Conservation (phyloP, 306 rosid genomes). For the Medicago ruthenica region DNA sequence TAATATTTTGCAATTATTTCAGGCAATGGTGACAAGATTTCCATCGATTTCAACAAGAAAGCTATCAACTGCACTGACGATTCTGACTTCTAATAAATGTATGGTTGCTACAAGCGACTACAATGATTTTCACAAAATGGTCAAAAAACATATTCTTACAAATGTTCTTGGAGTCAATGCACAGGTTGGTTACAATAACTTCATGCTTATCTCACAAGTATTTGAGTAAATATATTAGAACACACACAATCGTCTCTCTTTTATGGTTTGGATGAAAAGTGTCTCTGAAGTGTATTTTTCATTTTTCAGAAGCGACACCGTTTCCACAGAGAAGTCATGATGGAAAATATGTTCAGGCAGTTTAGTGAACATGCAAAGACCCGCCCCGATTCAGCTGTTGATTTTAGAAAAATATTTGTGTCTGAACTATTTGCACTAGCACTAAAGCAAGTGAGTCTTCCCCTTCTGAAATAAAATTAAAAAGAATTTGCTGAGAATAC, state of each 20-base stretch:
- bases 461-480: background rate
- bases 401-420: slow-evolving; percentile 71
- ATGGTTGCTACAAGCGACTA: slow-evolving; percentile 96
- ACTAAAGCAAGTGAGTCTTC: slow-evolving; percentile 72
- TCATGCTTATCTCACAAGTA: background rate
- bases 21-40: slow-evolving; percentile 93
- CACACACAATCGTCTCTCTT: background rate
- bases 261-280: slow-evolving; percentile 4
- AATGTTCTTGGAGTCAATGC: slow-evolving; percentile 77
- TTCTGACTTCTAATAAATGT: slow-evolving; percentile 74
- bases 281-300: slow-evolving; percentile 24
- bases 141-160: slow-evolving; percentile 68
- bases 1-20: slow-evolving; percentile 32
- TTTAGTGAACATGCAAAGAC: slow-evolving; percentile 57
- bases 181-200: slow-evolving; percentile 58
- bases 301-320: slow-evolving; percentile 75
- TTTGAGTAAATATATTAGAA: background rate
- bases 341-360: slow-evolving; percentile 55
- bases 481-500: background rate
- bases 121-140: slow-evolving; percentile 80
- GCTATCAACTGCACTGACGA: slow-evolving; percentile 66
- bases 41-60: slow-evolving; percentile 84
- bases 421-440: slow-evolving; percentile 76
- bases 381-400: slow-evolving; percentile 54
- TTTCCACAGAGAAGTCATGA: slow-evolving; percentile 63